These are phyloP conservation scores for Camelina neglecta DNA, from an alignment of 345 rosid species.

Conservation along the genomic window DNA sequence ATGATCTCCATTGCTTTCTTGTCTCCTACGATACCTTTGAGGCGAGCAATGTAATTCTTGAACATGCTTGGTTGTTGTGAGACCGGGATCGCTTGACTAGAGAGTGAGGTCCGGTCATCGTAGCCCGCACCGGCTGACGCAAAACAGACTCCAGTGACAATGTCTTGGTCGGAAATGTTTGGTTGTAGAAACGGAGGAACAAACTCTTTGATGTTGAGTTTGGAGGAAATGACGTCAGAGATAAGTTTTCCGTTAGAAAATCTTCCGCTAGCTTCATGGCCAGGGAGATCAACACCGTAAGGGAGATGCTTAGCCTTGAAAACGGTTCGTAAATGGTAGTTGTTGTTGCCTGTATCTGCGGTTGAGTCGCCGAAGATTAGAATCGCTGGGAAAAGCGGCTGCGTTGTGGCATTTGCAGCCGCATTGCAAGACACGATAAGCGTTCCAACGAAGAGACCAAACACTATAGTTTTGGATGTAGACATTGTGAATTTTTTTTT, in stretches of 20 bases:
- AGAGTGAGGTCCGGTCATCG: constrained; percentile 31
- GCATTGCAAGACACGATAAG: constrained; percentile 1
- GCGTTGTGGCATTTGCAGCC: neutral
- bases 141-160: constrained; percentile 35
- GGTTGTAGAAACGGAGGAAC: constrained; percentile 42
- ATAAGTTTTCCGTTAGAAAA: constrained; percentile 37
- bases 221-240: constrained; percentile 29
- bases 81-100: constrained; percentile 43
- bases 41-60: constrained; percentile 33
- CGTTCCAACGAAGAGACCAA: constrained; percentile 17
- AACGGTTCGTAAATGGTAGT: constrained; percentile 11
- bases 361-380: constrained; percentile 33
- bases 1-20: constrained; percentile 48
- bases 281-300: constrained; percentile 34
- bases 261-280: constrained; percentile 41
- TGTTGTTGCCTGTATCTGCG: constrained; percentile 35
- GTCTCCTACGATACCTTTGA: constrained; percentile 44
- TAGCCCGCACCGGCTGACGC: constrained; percentile 38
- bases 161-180: constrained; percentile 37
- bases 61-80: constrained; percentile 52
- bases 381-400: constrained; percentile 22
- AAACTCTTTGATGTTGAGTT: constrained; percentile 35
- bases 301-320: constrained; percentile 37
- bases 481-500: constrained; percentile 14
- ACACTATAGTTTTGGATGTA: neutral